phyloP scores from a whole-genome alignment of 192 early-diverging fungal species.

The Coemansia sp. region DNA sequence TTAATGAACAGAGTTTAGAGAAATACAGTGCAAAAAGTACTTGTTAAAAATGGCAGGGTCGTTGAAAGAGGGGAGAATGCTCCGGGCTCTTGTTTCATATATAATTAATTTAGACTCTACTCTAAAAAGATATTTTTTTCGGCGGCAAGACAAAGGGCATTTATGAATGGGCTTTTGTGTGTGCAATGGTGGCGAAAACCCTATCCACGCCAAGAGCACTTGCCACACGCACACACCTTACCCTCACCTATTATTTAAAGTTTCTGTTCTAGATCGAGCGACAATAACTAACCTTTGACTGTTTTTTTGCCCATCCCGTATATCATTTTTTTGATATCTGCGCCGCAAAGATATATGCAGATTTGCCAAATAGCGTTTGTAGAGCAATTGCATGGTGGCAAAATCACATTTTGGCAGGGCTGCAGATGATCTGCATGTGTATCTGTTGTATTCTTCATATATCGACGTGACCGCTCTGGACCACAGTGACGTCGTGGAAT shows the following conservation, averaged over 20 bases:
- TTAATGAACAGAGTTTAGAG: too few relatives aligned
- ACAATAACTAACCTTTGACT: not conserved
- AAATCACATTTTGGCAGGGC: too few relatives aligned
- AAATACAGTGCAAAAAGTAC: not conserved
- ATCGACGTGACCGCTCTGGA: too few relatives aligned
- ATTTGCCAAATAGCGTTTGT: too few relatives aligned
- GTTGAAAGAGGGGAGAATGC: not conserved
- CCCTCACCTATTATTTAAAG: not conserved
- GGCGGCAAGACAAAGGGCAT: not conserved
- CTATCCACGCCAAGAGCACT: not conserved
- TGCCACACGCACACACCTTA: not conserved
- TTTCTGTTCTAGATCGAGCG: conserved; percentile 14
- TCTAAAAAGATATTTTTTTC: not conserved
- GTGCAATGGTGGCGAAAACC: conserved; percentile 6
- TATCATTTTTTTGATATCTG: not conserved
- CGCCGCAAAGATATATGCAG: too few relatives aligned
- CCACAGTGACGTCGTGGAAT: too few relatives aligned
- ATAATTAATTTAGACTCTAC: conserved; percentile 4
- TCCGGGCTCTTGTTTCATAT: conserved; percentile 5
- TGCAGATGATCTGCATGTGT: too few relatives aligned
- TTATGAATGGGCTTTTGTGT: conserved; percentile 4
- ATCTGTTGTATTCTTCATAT: too few relatives aligned
- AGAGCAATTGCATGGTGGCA: not conserved
- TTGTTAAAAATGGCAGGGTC: not conserved
- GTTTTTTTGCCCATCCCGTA: not conserved